These are phyloP conservation scores for Avena atlantica DNA, from an alignment of 176 grass and related monocot species.

Conservation along the genomic window DNA sequence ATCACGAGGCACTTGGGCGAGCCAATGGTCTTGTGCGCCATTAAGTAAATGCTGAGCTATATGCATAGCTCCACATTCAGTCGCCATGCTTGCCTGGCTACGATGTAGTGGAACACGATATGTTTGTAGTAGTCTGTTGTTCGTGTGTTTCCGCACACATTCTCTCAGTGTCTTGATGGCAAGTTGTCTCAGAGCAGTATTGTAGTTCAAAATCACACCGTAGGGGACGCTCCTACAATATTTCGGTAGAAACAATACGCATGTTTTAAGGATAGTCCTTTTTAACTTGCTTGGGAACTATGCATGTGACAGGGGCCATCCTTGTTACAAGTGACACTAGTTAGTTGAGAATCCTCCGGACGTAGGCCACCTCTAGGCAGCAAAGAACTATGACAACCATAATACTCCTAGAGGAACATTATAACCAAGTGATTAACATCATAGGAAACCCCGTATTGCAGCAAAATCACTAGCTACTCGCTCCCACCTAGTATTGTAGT, in stretches of 20 bases:
- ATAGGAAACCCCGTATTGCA: background rate
- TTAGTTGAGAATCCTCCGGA: background rate
- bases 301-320: background rate
- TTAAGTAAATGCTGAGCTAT: too few species aligned
- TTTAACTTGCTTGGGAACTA: background rate
- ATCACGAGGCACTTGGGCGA: background rate
- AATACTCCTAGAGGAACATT: background rate
- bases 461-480: background rate
- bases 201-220: background rate
- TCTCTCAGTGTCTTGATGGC: background rate
- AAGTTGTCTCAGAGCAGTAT: background rate
- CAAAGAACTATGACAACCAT: background rate
- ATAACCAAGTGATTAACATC: background rate
- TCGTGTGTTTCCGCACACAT: background rate
- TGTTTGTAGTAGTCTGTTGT: background rate
- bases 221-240: background rate
- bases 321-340: background rate
- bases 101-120: too few species aligned
- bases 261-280: too few species aligned
- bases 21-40: background rate
- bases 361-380: background rate
- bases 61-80: background rate
- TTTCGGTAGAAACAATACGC: background rate
- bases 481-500: background rate
- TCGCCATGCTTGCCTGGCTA: background rate